These are phyloP conservation scores for Datisca glomerata DNA, from an alignment of 306 rosid genomes.

Conservation along the genomic window DNA sequence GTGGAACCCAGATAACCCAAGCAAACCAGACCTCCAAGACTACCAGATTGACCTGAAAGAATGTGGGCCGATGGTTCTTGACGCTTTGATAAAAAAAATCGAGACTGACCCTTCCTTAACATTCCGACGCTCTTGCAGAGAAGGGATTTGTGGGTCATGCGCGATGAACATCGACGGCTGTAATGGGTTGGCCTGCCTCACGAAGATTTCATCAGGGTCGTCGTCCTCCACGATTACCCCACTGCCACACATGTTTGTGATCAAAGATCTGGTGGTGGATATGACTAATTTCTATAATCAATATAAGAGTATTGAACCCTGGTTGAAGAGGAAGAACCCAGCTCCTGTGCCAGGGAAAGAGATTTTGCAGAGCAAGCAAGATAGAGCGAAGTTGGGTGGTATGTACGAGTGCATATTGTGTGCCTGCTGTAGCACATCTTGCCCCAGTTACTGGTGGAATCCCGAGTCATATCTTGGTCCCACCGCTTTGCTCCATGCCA, in stretches of 20 bases:
- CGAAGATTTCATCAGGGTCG: slow-evolving; percentile 49
- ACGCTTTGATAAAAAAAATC: slow-evolving; percentile 87
- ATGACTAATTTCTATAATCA: slow-evolving; percentile 94
- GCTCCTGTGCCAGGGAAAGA: slow-evolving; percentile 51
- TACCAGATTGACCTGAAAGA: slow-evolving; percentile 76
- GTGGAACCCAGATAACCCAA: slow-evolving; percentile 73
- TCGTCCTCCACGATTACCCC: slow-evolving; percentile 46
- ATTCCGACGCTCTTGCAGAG: slow-evolving; percentile 87
- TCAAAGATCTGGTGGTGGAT: slow-evolving; percentile 88
- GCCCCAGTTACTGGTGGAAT: slow-evolving; percentile 99
- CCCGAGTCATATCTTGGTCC: slow-evolving; percentile 95
- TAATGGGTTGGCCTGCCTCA: slow-evolving; percentile 83
- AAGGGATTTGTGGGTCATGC: slow-evolving; percentile 96
- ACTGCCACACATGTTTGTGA: slow-evolving; percentile 88
- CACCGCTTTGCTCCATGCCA: slow-evolving; percentile 92
- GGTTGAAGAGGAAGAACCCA: slow-evolving; percentile 89
- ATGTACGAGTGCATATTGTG: slow-evolving; percentile 98
- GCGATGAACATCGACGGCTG: slow-evolving; percentile 99
- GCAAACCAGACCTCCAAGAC: slow-evolving; percentile 65
- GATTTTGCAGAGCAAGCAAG: slow-evolving; percentile 74
- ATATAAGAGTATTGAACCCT: slow-evolving; percentile 95
- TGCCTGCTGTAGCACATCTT: slow-evolving; percentile 95
- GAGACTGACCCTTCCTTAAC: slow-evolving; percentile 74
- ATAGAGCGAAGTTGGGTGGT: slow-evolving; percentile 82
- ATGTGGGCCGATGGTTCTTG: slow-evolving; percentile 98